Percentiles rank a stretch among this genome's conserved stretches.
phyloP scores from a whole-genome alignment of 176 grass and related monocot species.

The Metroxylon sagu region DNA sequence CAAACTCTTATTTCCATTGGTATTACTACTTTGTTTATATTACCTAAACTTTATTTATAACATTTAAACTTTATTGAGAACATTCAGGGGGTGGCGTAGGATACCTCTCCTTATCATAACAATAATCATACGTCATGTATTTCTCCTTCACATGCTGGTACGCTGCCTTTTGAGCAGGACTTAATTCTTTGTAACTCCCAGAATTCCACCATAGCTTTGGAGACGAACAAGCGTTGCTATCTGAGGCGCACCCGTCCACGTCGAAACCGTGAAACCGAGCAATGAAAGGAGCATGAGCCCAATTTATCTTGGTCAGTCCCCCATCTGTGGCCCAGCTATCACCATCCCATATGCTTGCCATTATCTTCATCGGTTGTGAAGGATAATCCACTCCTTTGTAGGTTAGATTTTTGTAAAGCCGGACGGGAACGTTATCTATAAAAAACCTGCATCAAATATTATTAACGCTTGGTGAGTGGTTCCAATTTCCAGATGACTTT shows the following conservation, averaged over 20 bases:
- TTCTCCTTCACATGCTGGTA: conserved; percentile 36
- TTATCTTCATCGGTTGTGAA: conserved; percentile 40
- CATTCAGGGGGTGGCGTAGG: conserved; percentile 32
- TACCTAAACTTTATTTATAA: not conserved
- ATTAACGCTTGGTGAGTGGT: not conserved
- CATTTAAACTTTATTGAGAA: conserved; percentile 22
- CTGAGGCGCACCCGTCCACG: conserved; percentile 35
- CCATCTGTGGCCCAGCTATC: conserved; percentile 65
- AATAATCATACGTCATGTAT: conserved; percentile 57
- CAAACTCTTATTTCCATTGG: no score
- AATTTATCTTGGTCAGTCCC: conserved; percentile 45
- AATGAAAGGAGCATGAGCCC: conserved; percentile 40
- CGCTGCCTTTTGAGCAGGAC: conserved; percentile 29
- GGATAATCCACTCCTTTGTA: conserved; percentile 30
- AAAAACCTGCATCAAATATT: conserved; percentile 25
- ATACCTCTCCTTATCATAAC: conserved; percentile 28
- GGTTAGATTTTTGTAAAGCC: conserved; percentile 48
- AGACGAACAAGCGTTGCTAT: conserved; percentile 24
- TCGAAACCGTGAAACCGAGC: conserved; percentile 37
- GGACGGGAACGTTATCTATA: conserved; percentile 50
- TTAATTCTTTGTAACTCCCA: conserved; percentile 25
- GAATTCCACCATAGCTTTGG: conserved; percentile 50
- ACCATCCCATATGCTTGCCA: conserved; percentile 62
- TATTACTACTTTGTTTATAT: no score
- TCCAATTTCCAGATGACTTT: no score